Evolutionary conservation across 2,329 filamentous ascomycete species (phyloP).

Genomic region (Fusarium sp.): DNA sequence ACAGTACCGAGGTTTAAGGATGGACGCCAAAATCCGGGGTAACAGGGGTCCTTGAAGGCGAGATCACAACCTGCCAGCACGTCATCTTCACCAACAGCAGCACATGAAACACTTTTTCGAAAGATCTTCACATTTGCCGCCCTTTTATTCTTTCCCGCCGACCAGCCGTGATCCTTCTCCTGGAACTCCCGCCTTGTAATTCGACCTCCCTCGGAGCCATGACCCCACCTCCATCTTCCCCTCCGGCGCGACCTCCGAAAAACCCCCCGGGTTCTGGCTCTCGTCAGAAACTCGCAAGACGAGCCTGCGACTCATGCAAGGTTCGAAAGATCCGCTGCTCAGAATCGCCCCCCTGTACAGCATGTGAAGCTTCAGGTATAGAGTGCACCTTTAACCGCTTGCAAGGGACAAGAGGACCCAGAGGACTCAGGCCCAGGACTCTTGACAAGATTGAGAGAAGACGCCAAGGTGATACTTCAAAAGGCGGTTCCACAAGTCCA

Average conservation of each 20-base stretch:
- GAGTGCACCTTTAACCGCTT: constrained; percentile 62
- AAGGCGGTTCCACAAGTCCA: constrained; percentile 13
- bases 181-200: neutral
- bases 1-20: constrained; percentile 1
- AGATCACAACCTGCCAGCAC: constrained; percentile 37
- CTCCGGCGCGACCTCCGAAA: constrained; percentile 24
- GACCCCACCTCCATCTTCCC: constrained; percentile 28
- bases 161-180: neutral
- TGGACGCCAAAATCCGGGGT: constrained; percentile 26
- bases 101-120: constrained; percentile 7
- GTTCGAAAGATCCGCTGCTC: constrained; percentile 64
- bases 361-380: constrained; percentile 57
- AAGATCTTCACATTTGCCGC: constrained; percentile 8
- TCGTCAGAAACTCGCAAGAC: constrained; percentile 38
- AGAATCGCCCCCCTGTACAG: constrained; percentile 58
- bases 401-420: constrained; percentile 58
- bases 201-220: constrained; percentile 8
- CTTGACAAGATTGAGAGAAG: constrained; percentile 53
- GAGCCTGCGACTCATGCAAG: constrained; percentile 64
- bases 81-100: constrained; percentile 18
- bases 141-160: neutral
- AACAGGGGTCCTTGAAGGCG: constrained; percentile 26
- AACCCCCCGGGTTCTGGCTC: constrained; percentile 26
- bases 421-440: constrained; percentile 58
- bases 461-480: constrained; percentile 19